Evolutionary conservation across 2,329 filamentous ascomycete species (phyloP).

Genomic region (Escovopsis weberi): DNA sequence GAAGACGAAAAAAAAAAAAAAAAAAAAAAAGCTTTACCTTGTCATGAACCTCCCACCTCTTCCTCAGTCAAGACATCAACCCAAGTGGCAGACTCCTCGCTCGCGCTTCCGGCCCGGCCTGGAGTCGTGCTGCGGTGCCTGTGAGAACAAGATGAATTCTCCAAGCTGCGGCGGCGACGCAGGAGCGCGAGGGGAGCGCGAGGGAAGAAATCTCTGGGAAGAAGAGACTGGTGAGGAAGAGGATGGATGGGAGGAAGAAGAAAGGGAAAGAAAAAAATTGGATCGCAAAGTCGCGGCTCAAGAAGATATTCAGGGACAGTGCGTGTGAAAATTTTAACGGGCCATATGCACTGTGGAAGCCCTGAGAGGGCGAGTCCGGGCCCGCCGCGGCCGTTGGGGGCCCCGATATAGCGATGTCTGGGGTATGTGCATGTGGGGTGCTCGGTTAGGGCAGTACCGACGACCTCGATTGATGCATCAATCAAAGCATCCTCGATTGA

Average conservation of each 20-base stretch:
- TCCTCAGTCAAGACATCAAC: not conserved
- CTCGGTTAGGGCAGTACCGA: slow-evolving; percentile 5
- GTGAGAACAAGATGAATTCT: too few species aligned
- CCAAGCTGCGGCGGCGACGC: too few species aligned
- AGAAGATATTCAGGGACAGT: slow-evolving; percentile 21
- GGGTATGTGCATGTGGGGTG: slow-evolving; percentile 13
- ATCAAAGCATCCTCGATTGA: slow-evolving; percentile 1
- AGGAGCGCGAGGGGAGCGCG: not conserved
- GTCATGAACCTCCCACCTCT: not conserved
- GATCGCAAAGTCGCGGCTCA: slow-evolving; percentile 8
- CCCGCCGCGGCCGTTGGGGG: too few species aligned
- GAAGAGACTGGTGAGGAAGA: not conserved
- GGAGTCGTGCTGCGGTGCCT: not conserved
- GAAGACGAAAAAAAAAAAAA: not conserved
- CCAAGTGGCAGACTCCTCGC: not conserved
- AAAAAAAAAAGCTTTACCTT: not conserved
- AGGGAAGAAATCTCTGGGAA: not conserved
- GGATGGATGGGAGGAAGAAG: not conserved
- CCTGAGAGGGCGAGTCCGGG: not conserved
- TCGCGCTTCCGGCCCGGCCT: not conserved
- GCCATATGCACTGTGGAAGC: slow-evolving; percentile 9
- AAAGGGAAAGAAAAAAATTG: not conserved
- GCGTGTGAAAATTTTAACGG: slow-evolving; percentile 16
- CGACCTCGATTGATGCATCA: not conserved
- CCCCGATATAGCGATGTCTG: too few species aligned